Percentiles rank a stretch among this genome's conserved stretches.
These are phyloP conservation scores for Hyphochytrium catenoides DNA, from an alignment of 352 stramenopile species.

Conservation along the genomic window DNA sequence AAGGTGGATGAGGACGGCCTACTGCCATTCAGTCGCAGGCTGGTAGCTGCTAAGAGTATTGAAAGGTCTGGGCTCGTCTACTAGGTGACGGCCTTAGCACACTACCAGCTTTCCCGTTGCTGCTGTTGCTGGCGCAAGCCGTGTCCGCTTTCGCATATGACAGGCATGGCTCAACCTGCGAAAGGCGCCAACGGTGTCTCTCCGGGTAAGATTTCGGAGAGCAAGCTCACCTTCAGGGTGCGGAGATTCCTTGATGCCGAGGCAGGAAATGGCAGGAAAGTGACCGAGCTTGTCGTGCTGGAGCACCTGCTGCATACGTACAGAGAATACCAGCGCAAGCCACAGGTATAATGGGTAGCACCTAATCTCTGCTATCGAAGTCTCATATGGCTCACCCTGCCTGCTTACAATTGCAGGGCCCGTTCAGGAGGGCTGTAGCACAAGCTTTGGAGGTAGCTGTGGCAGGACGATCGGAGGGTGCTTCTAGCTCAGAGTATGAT, in stretches of 20 bases:
- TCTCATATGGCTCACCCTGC: not conserved
- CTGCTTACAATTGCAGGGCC: constrained; percentile 9
- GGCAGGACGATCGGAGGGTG: constrained; percentile 5
- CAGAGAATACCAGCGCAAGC: constrained; percentile 58
- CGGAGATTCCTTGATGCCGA: constrained; percentile 54
- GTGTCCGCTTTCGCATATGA: too few species aligned
- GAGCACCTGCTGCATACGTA: constrained; percentile 38
- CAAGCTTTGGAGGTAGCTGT: constrained; percentile 33
- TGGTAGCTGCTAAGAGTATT: too few species aligned
- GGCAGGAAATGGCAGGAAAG: constrained; percentile 18
- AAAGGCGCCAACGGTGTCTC: too few species aligned
- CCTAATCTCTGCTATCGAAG: constrained; percentile 3
- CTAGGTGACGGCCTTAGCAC: too few species aligned
- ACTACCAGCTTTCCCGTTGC: too few species aligned
- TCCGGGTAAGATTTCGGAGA: too few species aligned
- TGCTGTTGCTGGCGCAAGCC: too few species aligned
- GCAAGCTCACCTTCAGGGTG: constrained; percentile 61
- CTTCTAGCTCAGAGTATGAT: constrained; percentile 5
- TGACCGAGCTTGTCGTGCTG: constrained; percentile 30
- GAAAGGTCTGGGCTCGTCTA: too few species aligned
- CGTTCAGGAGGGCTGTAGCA: constrained; percentile 30
- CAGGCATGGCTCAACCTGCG: too few species aligned
- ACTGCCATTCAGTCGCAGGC: too few species aligned
- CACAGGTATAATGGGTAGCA: constrained; percentile 10
- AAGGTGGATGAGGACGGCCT: too few species aligned